phyloP scores from a whole-genome alignment of 331 rosid genomes.

The Telfairia occidentalis region DNA sequence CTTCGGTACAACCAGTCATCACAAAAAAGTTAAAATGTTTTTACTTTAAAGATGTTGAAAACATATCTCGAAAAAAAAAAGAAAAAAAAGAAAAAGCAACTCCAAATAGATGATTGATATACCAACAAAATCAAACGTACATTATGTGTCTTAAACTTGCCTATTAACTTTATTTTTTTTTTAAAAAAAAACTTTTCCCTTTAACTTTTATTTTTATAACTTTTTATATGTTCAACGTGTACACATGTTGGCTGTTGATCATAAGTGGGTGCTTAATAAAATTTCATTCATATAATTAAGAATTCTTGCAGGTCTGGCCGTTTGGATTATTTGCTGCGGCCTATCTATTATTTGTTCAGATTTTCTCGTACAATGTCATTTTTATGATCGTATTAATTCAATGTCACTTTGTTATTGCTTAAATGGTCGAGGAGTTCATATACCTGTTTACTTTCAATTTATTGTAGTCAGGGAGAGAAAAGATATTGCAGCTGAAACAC shows the following conservation, averaged over 20 bases:
- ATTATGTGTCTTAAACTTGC: not conserved
- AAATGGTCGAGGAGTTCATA: conserved; percentile 7
- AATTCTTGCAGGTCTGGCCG: not conserved
- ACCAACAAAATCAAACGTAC: not conserved
- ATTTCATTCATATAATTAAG: not conserved
- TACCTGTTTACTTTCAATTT: conserved; percentile 12
- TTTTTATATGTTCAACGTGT: not conserved
- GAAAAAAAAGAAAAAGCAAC: too few species aligned
- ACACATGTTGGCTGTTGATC: not conserved
- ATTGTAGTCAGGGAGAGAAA: conserved; percentile 59
- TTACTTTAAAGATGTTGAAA: not conserved
- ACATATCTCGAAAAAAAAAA: too few species aligned
- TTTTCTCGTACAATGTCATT: not conserved
- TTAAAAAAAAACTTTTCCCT: too few species aligned
- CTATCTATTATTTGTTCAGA: not conserved
- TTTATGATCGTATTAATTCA: not conserved
- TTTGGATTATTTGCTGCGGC: not conserved
- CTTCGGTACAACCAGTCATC: not conserved
- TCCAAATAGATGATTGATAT: not conserved
- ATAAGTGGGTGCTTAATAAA: not conserved
- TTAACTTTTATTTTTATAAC: not conserved
- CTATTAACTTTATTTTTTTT: too few species aligned
- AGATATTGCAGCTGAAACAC: conserved; percentile 65
- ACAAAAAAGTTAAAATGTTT: not conserved
- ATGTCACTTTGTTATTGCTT: not conserved